Conservation (phyloP, 2,329 filamentous ascomycete species). For the Zopfia rhizophila region DNA sequence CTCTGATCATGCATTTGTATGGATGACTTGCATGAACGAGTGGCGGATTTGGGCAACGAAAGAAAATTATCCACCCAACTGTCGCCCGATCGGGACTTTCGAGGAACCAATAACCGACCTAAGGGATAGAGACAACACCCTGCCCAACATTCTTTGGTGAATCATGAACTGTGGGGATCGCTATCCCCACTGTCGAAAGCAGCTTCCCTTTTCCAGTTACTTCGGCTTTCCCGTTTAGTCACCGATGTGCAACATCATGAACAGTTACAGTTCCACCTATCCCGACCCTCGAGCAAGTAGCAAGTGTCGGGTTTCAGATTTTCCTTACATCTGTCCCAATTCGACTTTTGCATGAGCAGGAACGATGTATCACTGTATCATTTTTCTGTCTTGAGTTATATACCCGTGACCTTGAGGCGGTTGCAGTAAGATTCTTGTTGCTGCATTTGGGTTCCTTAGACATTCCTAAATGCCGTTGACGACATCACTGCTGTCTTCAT, state of each 20-base stretch:
- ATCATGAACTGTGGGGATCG: neutral
- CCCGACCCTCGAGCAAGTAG: constrained; percentile 26
- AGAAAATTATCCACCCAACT: constrained; percentile 21
- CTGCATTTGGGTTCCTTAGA: constrained; percentile 10
- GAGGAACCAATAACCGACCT: constrained; percentile 16
- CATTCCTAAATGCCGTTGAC: constrained; percentile 45
- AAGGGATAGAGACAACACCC: constrained; percentile 15
- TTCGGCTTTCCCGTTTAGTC: constrained; percentile 22
- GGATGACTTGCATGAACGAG: constrained; percentile 41
- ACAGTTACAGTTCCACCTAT: constrained; percentile 38
- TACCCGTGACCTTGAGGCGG: too few relatives aligned
- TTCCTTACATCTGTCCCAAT: constrained; percentile 38
- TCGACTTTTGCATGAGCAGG: constrained; percentile 25
- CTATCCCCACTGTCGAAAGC: neutral
- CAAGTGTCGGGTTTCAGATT: constrained; percentile 29
- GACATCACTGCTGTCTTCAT: constrained; percentile 8
- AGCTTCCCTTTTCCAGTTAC: constrained; percentile 1
- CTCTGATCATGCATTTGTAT: constrained; percentile 37
- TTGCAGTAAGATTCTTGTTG: constrained; percentile 25
- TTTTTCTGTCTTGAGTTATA: constrained; percentile 16
- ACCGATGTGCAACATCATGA: constrained; percentile 40
- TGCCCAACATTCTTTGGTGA: neutral
- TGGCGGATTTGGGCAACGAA: constrained; percentile 21
- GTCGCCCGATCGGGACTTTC: constrained; percentile 1
- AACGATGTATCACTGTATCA: constrained; percentile 31